phyloP scores from a whole-genome alignment of 2,329 filamentous ascomycete species.

The Neoascochyta sp. region DNA sequence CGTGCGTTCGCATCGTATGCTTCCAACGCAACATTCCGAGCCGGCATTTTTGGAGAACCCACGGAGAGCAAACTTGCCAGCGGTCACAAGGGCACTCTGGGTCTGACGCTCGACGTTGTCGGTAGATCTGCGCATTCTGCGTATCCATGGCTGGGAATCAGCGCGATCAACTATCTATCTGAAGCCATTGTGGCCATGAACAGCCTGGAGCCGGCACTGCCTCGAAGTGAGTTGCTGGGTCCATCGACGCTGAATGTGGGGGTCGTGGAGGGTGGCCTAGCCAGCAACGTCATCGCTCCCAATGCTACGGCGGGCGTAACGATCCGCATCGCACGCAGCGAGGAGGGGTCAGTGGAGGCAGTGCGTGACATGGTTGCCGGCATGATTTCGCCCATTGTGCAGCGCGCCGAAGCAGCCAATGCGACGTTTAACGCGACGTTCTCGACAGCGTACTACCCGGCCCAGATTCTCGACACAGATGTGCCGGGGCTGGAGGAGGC shows the following conservation, averaged over 20 bases:
- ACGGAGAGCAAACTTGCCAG: conserved; percentile 81
- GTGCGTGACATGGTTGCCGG: conserved; percentile 17
- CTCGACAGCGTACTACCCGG: conserved; percentile 7
- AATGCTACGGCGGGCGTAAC: conserved; percentile 64
- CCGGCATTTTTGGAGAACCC: conserved; percentile 86
- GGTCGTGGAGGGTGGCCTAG: conserved; percentile 72
- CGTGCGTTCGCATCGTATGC: conserved; percentile 35
- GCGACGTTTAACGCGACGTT: conserved; percentile 15
- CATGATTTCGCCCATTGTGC: conserved; percentile 13
- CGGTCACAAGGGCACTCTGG: conserved; percentile 81
- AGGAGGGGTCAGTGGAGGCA: conserved; percentile 13
- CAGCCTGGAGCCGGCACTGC: conserved; percentile 42
- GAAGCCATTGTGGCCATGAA: conserved; percentile 64
- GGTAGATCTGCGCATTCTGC: conserved; percentile 81
- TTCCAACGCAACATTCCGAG: conserved; percentile 50
- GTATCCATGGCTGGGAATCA: conserved; percentile 83
- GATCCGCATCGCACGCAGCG: conserved; percentile 40
- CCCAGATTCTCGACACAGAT: conserved; percentile 19
- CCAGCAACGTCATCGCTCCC: conserved; percentile 78
- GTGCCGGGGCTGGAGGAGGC: conserved; percentile 20
- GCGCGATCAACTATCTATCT: conserved; percentile 75
- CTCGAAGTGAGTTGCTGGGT: conserved; percentile 33
- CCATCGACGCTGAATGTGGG: conserved; percentile 81
- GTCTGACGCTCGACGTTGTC: conserved; percentile 61
- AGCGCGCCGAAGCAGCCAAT: conserved; percentile 11